phyloP scores from a whole-genome alignment of 306 rosid species.

The Vigna angularis region DNA sequence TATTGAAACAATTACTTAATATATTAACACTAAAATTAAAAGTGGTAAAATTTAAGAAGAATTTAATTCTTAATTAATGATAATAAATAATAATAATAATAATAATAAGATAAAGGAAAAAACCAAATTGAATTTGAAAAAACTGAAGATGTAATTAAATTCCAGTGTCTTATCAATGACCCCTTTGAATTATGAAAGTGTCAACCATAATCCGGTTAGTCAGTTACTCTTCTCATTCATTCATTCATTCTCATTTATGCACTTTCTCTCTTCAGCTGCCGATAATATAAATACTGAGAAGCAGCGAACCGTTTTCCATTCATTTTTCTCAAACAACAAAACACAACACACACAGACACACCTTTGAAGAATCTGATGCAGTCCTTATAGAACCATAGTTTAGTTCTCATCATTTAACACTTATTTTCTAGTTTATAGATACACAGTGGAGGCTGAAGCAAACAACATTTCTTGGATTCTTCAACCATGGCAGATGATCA shows the following conservation, averaged over 20 bases:
- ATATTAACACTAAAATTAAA: too few species aligned
- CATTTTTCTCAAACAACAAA: constrained; percentile 47
- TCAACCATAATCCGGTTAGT: constrained; percentile 66
- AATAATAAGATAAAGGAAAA: constrained; percentile 21
- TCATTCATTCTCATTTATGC: not conserved
- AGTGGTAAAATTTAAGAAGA: too few species aligned
- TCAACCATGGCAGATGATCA: constrained; percentile 81
- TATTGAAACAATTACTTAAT: too few species aligned
- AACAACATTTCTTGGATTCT: constrained; percentile 8
- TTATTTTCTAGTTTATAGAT: not conserved
- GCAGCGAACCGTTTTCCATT: constrained; percentile 78
- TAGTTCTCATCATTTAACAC: not conserved
- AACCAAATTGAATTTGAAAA: constrained; percentile 49
- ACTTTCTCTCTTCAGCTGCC: constrained; percentile 43
- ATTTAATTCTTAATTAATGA: too few species aligned
- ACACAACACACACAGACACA: not conserved
- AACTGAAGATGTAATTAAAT: constrained; percentile 34
- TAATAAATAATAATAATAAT: not conserved
- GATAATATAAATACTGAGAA: constrained; percentile 80
- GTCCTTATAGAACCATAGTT: not conserved
- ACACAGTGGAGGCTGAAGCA: constrained; percentile 29
- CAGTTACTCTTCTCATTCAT: constrained; percentile 47
- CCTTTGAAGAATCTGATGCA: constrained; percentile 41
- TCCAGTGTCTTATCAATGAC: constrained; percentile 72
- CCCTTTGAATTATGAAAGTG: constrained; percentile 54